Base-by-base conservation (phyloP, 2,329 filamentous ascomycete genomes). In the Botryotinia narcissicola region DNA sequence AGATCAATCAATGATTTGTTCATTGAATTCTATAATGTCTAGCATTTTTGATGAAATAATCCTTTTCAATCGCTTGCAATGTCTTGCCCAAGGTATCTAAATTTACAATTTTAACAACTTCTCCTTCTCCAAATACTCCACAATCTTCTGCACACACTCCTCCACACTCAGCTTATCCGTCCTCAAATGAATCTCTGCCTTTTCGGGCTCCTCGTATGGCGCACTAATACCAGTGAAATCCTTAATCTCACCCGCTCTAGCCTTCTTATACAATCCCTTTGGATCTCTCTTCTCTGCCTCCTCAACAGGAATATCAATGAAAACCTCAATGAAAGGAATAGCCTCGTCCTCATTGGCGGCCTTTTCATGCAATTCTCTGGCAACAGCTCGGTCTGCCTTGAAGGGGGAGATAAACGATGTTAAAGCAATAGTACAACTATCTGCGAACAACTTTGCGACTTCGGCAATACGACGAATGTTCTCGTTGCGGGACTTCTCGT, bases 391-490 rank as follows among this genome's bases (percentile, higher is more conserved):
- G 85, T 99, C 96, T 48, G 92, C 92, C 73, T 90, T 90, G 87
- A 98, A 98, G 1, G 96, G 96, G 1, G 93, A 97, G 86, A 99
- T 99, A 87, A 99, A 99, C 75, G 93, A 96, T 71, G 96, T 97
- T 78, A 99, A 91, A 77, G 95, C 93, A 79, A 98, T 89, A 73
- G 92, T 93, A 76, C 93, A 90, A 71, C 90, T 90, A 85, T 99
- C 96, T 75, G 96, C 95, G 84, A 99, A 99, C 77, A 99, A 90
- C 84, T 97, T 97, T 75, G 96, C 94, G 60, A 87, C 87, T 87
- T 99, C 95, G 72, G 93, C 94, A 80, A 99, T 98, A 77, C 96
- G 91, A 75, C 96, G 91, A 82, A 99, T 99, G 86, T 99, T 99
- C 88, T 99, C 96, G 82, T 95, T 97, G 79, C 96, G 91, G 86